Evolutionary conservation across 2,329 filamentous ascomycete genomes (phyloP), one percentile per base, ranked within the genome.

Genomic region (Trichoderma atroviride): DNA sequence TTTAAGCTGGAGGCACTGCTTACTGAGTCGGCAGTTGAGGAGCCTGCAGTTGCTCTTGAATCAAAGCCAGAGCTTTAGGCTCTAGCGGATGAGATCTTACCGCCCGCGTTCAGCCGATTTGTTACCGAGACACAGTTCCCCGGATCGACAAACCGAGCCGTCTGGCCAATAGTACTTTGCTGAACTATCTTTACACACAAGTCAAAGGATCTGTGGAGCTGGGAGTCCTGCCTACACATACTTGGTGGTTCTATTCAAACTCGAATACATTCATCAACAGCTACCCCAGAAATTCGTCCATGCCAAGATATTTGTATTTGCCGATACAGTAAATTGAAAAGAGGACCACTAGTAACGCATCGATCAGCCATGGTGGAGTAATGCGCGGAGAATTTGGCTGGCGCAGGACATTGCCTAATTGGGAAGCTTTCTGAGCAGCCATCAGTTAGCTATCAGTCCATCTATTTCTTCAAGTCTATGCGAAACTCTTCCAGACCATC

Each of bases 21-120:
- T 29, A 22, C n/a, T 24, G 5, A n/a, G 19, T 35, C 62, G 53
- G 53, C 35, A 58, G 14, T 33, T 16, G 10, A 47, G 19, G n/a
- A 27, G 52, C 24, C 7, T 52, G 3, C 16, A 31, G 24, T 19
- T 56, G 35, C 60, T 53, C 22, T 16, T 50, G 60, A 62, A 47
- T 22, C 43, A 29, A 29, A 35, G 13, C 5, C 14, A 29, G 16
- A 4, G 19, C 10, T 7, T 43, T 52, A 10, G n/a, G 31, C 31
- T 10, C 33, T 43, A 19, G 33, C 61, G 33, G 61, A 52, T 50
- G 40, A 52, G 29, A 52, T 67, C 40, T 66, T 57, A 24, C 62
- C 52, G 62, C 57, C 53, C 53, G 29, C 14, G 22, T 52, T 29
- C 40, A 50, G n/a, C 37, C 24, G 33, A 29, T 63, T 37, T 33